phyloP scores from a whole-genome alignment of 2,329 filamentous ascomycete species.

The Alternaria rosae region DNA sequence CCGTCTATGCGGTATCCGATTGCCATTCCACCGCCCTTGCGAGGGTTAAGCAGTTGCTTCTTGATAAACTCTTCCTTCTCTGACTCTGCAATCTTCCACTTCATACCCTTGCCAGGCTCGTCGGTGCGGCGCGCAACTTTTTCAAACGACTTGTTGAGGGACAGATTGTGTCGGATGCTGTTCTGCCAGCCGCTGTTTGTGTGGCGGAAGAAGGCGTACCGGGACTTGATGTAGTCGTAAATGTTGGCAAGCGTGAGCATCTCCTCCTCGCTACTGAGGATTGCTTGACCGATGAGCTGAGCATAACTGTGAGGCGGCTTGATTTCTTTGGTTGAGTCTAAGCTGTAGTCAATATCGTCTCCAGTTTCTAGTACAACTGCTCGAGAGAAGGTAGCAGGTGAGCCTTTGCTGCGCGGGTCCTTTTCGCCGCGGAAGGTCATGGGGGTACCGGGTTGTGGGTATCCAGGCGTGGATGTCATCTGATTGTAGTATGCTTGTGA shows the following conservation, averaged over 20 bases:
- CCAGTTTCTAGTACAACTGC: slow-evolving; percentile 61
- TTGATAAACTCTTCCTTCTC: slow-evolving; percentile 87
- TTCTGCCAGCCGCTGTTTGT: slow-evolving; percentile 95
- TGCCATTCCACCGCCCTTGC: slow-evolving; percentile 46
- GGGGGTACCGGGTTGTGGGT: slow-evolving; percentile 43
- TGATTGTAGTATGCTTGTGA: slow-evolving; percentile 43
- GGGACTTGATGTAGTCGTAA: slow-evolving; percentile 88
- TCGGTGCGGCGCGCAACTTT: slow-evolving; percentile 92
- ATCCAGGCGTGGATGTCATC: slow-evolving; percentile 48
- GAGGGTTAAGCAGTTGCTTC: slow-evolving; percentile 61
- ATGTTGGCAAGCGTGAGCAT: slow-evolving; percentile 92
- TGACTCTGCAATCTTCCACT: slow-evolving; percentile 92
- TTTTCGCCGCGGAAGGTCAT: slow-evolving; percentile 46
- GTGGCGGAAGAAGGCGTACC: slow-evolving; percentile 92
- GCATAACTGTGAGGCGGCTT: slow-evolving; percentile 98
- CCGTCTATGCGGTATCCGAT: slow-evolving; percentile 58
- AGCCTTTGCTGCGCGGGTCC: slow-evolving; percentile 52
- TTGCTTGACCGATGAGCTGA: slow-evolving; percentile 95
- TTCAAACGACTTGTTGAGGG: slow-evolving; percentile 91
- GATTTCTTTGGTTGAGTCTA: slow-evolving; percentile 85
- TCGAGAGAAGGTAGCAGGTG: slow-evolving; percentile 57
- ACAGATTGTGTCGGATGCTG: slow-evolving; percentile 95
- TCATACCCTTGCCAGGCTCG: slow-evolving; percentile 98
- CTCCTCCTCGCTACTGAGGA: slow-evolving; percentile 83
- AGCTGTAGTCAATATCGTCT: slow-evolving; percentile 75